Evolutionary conservation across 2,329 filamentous ascomycete species (phyloP).

Genomic region (Diaporthe aspalathi): DNA sequence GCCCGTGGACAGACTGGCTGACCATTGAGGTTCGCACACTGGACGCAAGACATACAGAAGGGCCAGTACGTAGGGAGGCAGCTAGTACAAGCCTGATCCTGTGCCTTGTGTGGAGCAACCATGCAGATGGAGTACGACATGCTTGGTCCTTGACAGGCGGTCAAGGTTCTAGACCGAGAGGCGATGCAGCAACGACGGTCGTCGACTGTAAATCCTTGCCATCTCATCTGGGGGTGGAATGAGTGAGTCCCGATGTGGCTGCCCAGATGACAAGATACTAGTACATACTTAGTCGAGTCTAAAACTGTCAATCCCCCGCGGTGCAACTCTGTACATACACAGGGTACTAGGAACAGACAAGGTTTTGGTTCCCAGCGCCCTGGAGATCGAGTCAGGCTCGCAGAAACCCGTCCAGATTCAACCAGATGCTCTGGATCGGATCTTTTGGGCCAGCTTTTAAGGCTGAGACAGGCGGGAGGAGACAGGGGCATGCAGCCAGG

Average conservation of each 20-base stretch:
- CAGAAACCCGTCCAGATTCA: background rate
- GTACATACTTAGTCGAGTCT: too few relatives aligned
- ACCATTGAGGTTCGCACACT: background rate
- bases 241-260: background rate
- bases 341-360: too few relatives aligned
- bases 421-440: conserved; percentile 13
- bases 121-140: background rate
- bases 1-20: conserved; percentile 21
- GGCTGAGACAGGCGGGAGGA: conserved; percentile 37
- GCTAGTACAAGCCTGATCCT: background rate
- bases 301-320: too few relatives aligned
- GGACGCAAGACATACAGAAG: too few relatives aligned
- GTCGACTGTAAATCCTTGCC: conserved; percentile 17
- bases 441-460: conserved; percentile 27
- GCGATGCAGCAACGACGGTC: conserved; percentile 1
- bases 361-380: background rate
- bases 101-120: background rate
- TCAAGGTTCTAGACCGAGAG: conserved; percentile 29
- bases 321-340: too few relatives aligned
- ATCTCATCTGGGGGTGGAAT: background rate
- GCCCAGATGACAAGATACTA: background rate
- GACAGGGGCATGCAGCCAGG: conserved; percentile 1
- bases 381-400: conserved; percentile 17
- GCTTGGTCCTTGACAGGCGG: conserved; percentile 33
- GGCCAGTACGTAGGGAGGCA: conserved; percentile 3